phyloP scores from a whole-genome alignment of 2,329 filamentous ascomycete species.

The Aureobasidium sp. region DNA sequence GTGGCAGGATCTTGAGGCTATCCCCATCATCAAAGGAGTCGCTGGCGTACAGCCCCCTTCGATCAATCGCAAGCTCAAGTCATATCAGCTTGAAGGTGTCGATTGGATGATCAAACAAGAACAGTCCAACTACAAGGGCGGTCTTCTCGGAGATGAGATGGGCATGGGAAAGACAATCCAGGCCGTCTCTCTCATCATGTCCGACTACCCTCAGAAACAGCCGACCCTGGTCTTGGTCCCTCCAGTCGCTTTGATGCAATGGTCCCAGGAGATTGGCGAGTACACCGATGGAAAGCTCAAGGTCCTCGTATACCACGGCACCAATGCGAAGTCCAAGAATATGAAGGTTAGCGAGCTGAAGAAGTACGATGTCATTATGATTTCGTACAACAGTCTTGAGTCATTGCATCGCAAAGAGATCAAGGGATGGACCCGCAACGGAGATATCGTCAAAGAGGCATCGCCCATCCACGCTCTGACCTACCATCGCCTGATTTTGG shows the following conservation, averaged over 20 bases:
- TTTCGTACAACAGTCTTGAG: slow-evolving; percentile 88
- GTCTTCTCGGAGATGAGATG: slow-evolving; percentile 94
- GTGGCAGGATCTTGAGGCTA: slow-evolving; percentile 68
- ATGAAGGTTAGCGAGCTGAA: slow-evolving; percentile 66
- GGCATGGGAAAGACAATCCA: slow-evolving; percentile 98
- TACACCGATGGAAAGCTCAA: slow-evolving; percentile 86
- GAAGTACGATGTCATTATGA: slow-evolving; percentile 87
- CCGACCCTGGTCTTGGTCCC: slow-evolving; percentile 85
- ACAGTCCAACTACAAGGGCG: slow-evolving; percentile 73
- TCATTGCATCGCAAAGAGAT: slow-evolving; percentile 87
- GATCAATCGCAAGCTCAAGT: slow-evolving; percentile 78
- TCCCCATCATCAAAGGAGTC: slow-evolving; percentile 56
- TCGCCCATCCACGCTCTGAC: slow-evolving; percentile 69
- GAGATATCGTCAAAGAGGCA: slow-evolving; percentile 70
- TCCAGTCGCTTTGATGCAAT: slow-evolving; percentile 91
- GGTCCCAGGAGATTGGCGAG: slow-evolving; percentile 51
- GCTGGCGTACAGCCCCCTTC: slow-evolving; percentile 61
- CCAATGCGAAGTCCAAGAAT: slow-evolving; percentile 72
- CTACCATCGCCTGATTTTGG: slow-evolving; percentile 86
- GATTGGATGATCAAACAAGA: slow-evolving; percentile 95
- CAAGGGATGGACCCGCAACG: slow-evolving; percentile 77
- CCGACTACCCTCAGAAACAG: slow-evolving; percentile 75
- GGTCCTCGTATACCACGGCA: slow-evolving; percentile 82
- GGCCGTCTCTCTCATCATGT: slow-evolving; percentile 96
- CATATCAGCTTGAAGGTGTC: slow-evolving; percentile 87